A percentile compares a stretch with the other conserved stretches of the same genome.
Conservation (phyloP, 371 early-diverging fungal species). For the Encephalitozoon hellem region DNA sequence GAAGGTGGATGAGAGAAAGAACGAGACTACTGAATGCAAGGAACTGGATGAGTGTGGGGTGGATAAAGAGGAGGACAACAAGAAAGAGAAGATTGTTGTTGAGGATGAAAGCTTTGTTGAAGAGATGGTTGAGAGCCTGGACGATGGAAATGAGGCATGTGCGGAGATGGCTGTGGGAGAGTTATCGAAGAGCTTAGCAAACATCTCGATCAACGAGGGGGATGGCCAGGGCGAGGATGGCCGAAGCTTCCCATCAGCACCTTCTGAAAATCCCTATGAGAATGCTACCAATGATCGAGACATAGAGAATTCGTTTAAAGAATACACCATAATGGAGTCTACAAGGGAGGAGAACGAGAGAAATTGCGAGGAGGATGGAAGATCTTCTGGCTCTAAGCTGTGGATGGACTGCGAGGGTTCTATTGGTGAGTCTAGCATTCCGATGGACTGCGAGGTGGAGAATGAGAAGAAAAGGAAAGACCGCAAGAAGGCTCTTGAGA, state of each 20-base stretch:
- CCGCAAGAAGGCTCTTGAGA: neutral
- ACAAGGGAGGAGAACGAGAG: neutral
- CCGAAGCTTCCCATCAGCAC: neutral
- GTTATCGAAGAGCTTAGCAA: neutral
- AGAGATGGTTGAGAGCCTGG: neutral
- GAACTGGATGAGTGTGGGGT: neutral
- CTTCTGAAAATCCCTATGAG: neutral
- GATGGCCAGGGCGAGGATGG: neutral
- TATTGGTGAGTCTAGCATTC: neutral
- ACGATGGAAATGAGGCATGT: neutral
- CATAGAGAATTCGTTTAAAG: neutral
- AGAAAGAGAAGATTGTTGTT: neutral
- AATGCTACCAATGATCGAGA: neutral
- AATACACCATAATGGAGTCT: conserved; percentile 6
- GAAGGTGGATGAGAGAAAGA: neutral
- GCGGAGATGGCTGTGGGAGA: neutral
- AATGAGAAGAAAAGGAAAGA: neutral
- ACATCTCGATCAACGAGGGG: neutral
- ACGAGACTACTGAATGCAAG: neutral
- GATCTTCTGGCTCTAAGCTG: too few relatives aligned
- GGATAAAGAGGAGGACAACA: neutral
- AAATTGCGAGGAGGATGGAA: neutral
- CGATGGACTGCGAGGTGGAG: neutral
- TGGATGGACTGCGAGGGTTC: neutral
- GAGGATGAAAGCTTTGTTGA: neutral